These are phyloP conservation scores for Tricholomella constricta DNA, from an alignment of 768 basidiomycete species.

Conservation along the genomic window DNA sequence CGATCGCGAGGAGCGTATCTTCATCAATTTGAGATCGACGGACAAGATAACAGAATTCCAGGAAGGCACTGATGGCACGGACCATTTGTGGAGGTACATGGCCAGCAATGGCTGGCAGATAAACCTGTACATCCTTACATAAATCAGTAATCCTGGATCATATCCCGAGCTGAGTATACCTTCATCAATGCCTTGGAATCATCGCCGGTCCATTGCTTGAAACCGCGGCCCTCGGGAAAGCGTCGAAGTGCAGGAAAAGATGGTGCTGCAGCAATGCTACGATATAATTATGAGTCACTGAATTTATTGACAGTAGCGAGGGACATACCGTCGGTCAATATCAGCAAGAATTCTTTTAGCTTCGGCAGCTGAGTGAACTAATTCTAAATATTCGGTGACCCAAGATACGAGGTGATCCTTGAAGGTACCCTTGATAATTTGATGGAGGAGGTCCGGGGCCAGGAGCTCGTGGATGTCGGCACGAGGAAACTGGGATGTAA, in stretches of 20 bases:
- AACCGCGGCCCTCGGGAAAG: not conserved
- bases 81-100: not conserved
- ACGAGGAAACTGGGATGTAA: too few relatives aligned
- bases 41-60: not conserved
- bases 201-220: not conserved
- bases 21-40: not conserved
- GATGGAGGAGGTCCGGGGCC: too few relatives aligned
- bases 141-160: not conserved
- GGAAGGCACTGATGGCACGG: not conserved
- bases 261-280: not conserved
- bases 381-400: too few relatives aligned
- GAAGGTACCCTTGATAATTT: too few relatives aligned
- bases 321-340: not conserved
- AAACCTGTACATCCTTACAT: not conserved
- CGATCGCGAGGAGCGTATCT: not conserved
- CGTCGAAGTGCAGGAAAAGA: not conserved
- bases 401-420: too few relatives aligned
- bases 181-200: conserved; percentile 35
- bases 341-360: not conserved
- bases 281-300: not conserved
- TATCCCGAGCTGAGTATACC: too few relatives aligned
- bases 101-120: not conserved
- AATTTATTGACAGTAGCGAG: not conserved
- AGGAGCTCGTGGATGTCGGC: too few relatives aligned
- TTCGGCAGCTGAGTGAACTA: conserved; percentile 21